Conservation (phyloP, 2,329 filamentous ascomycete genomes). For the Xylaria sp. region DNA sequence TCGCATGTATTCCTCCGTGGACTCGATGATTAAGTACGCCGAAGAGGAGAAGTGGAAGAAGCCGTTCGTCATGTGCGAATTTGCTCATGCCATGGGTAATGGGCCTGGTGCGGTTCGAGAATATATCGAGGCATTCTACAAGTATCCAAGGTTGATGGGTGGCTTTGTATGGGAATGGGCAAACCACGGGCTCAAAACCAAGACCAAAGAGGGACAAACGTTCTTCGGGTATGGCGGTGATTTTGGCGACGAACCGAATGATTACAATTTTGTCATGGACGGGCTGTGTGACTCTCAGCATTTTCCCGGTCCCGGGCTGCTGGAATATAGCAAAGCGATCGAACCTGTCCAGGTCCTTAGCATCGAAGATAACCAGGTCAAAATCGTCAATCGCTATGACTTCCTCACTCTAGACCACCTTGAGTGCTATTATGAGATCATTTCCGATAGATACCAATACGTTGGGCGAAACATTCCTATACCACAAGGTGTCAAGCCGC, state of each 20-base stretch:
- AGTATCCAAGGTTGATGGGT: slow-evolving; percentile 68
- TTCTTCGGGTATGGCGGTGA: slow-evolving; percentile 71
- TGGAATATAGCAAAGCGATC: slow-evolving; percentile 68
- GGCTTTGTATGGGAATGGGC: slow-evolving; percentile 75
- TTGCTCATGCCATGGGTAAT: slow-evolving; percentile 75
- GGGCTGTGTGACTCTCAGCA: slow-evolving; percentile 64
- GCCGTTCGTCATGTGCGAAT: slow-evolving; percentile 69
- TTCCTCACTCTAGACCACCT: slow-evolving; percentile 64
- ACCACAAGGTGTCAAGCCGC: slow-evolving; percentile 58
- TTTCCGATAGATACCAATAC: slow-evolving; percentile 54
- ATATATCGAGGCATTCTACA: slow-evolving; percentile 73
- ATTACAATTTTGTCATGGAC: slow-evolving; percentile 69
- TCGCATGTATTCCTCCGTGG: slow-evolving; percentile 71
- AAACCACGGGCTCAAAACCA: slow-evolving; percentile 61
- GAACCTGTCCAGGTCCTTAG: slow-evolving; percentile 66
- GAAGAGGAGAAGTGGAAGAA: slow-evolving; percentile 60
- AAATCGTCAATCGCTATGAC: slow-evolving; percentile 66
- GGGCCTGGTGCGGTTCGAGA: slow-evolving; percentile 75
- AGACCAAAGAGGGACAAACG: slow-evolving; percentile 55
- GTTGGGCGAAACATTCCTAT: slow-evolving; percentile 54
- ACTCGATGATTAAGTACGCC: slow-evolving; percentile 56
- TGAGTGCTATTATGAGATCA: slow-evolving; percentile 56
- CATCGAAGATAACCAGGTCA: slow-evolving; percentile 56
- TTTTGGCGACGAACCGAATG: slow-evolving; percentile 70
- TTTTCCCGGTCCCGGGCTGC: slow-evolving; percentile 61